Evolutionary conservation across 2,329 filamentous ascomycete genomes (phyloP).

Genomic region (Delphinella strobiligena): DNA sequence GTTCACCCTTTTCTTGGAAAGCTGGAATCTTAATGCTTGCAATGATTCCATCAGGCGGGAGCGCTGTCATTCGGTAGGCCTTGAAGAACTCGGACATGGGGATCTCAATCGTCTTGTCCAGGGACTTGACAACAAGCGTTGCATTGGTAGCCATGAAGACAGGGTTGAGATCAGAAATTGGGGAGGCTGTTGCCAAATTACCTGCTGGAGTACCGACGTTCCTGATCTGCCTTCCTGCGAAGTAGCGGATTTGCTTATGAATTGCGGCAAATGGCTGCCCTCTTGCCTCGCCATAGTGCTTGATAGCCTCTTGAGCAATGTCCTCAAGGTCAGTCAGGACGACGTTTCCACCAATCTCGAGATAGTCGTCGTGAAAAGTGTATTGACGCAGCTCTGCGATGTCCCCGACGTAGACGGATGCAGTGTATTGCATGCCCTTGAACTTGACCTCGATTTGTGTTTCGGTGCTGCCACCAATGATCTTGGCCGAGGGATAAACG

Average conservation of each 20-base stretch:
- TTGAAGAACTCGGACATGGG: constrained; percentile 89
- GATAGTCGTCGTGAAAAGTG: constrained; percentile 60
- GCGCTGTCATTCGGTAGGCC: constrained; percentile 74
- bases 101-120: constrained; percentile 64
- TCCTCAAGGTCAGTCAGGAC: constrained; percentile 81
- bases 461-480: constrained; percentile 92
- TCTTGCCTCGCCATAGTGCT: constrained; percentile 59
- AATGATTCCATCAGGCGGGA: constrained; percentile 73
- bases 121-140: constrained; percentile 66
- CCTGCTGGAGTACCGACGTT: constrained; percentile 97
- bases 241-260: constrained; percentile 86
- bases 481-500: constrained; percentile 72
- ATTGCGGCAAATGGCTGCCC: constrained; percentile 84
- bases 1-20: constrained; percentile 63
- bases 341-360: constrained; percentile 92
- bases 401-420: constrained; percentile 86
- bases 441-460: constrained; percentile 99
- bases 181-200: constrained; percentile 86
- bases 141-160: constrained; percentile 83
- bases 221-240: constrained; percentile 87
- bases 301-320: constrained; percentile 67
- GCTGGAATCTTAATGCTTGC: constrained; percentile 76
- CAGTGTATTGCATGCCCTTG: constrained; percentile 81
- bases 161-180: constrained; percentile 92
- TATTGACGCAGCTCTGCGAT: constrained; percentile 82